Percentiles rank a stretch among this genome's conserved stretches.
Conservation (phyloP, 176 grass and related monocot species). For the Raddia distichophylla region DNA sequence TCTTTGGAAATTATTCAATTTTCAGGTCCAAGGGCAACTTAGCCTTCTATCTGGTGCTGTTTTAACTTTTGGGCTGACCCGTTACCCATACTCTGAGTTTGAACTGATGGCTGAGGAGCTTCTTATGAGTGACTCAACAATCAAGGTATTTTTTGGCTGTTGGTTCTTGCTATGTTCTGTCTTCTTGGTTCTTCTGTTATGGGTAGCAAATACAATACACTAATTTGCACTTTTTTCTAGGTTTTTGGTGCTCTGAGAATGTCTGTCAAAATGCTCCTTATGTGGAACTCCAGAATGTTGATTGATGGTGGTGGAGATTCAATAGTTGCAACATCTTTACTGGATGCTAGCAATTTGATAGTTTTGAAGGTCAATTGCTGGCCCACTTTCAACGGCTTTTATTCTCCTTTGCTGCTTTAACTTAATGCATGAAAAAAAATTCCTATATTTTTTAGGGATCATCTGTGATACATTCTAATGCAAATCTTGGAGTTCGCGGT, state of each 20-base stretch:
- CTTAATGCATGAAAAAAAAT: conserved; percentile 18
- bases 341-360: conserved; percentile 99
- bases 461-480: conserved; percentile 97
- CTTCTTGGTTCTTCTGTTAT: conserved; percentile 21
- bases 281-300: conserved; percentile 97
- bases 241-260: conserved; percentile 95
- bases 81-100: conserved; percentile 95
- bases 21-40: conserved; percentile 97
- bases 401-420: conserved; percentile 19
- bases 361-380: conserved; percentile 79
- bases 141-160: conserved; percentile 68
- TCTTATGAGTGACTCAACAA: conserved; percentile 98
- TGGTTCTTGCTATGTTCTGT: conserved; percentile 32
- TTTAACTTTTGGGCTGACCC: conserved; percentile 88
- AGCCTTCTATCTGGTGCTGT: conserved; percentile 79
- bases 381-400: not conserved
- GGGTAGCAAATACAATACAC: conserved; percentile 5
- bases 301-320: conserved; percentile 91
- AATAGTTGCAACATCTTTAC: conserved; percentile 87
- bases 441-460: conserved; percentile 66
- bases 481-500: conserved; percentile 98
- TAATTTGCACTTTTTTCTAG: conserved; percentile 51
- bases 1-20: conserved; percentile 35
- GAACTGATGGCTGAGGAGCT: conserved; percentile 99
- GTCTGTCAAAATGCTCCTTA: conserved; percentile 99